Percentiles rank a stretch among this genome's conserved stretches.
These are phyloP conservation scores for Saccharomycopsis olivae DNA, from an alignment of 805 yeast species.

Conservation along the genomic window DNA sequence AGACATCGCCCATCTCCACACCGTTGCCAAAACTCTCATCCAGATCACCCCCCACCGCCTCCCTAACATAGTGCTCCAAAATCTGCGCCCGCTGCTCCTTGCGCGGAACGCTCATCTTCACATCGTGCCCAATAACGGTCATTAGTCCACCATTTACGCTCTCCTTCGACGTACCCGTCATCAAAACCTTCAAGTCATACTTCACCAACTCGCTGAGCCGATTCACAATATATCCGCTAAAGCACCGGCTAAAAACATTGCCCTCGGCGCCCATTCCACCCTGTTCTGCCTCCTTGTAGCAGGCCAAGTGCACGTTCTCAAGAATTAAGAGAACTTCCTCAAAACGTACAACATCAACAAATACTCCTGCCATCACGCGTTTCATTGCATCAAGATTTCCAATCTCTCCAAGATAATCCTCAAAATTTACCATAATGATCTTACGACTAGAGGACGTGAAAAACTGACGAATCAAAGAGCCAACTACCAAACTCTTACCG, in stretches of 20 bases:
- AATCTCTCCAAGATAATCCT: slow-evolving; percentile 41
- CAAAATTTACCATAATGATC: slow-evolving; percentile 43
- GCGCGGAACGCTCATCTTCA: slow-evolving; percentile 57
- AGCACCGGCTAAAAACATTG: slow-evolving; percentile 41
- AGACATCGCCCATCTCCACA: slow-evolving; percentile 34
- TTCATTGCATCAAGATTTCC: slow-evolving; percentile 32
- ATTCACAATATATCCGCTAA: slow-evolving; percentile 49
- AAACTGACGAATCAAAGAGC: slow-evolving; percentile 31
- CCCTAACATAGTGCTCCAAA: slow-evolving; percentile 32
- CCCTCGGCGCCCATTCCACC: slow-evolving; percentile 7
- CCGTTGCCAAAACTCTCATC: slow-evolving; percentile 26
- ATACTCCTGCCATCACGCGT: slow-evolving; percentile 34
- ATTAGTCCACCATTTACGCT: slow-evolving; percentile 49
- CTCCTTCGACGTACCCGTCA: slow-evolving; percentile 29
- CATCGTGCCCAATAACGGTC: slow-evolving; percentile 57
- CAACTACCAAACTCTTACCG: slow-evolving; percentile 59
- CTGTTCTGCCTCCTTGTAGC: slow-evolving; percentile 52
- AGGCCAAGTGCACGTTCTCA: slow-evolving; percentile 67
- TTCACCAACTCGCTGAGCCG: slow-evolving; percentile 29
- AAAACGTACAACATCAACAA: slow-evolving; percentile 47
- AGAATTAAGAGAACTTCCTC: slow-evolving; percentile 65
- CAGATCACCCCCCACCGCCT: slow-evolving; percentile 29
- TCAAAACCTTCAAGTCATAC: too few relatives aligned
- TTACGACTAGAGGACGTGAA: slow-evolving; percentile 31
- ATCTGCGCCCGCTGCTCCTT: slow-evolving; percentile 46